These are phyloP conservation scores for Thuja plicata DNA, from an alignment of 83 land plant genomes.

Conservation along the genomic window DNA sequence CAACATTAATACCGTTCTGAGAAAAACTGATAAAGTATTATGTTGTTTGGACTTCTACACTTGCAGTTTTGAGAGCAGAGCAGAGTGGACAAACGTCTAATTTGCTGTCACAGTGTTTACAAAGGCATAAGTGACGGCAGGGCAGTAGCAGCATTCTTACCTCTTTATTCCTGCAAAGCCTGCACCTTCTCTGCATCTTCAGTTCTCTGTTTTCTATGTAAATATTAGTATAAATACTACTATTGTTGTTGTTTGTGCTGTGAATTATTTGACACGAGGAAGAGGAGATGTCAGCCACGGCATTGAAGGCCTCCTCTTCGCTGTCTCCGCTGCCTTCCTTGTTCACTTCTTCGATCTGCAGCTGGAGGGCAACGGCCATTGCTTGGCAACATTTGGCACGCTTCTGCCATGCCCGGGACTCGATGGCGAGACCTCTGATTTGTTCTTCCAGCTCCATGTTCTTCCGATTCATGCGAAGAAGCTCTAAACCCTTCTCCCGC, in stretches of 20 bases:
- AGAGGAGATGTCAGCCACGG: constrained; percentile 33
- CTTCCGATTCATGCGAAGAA: constrained; percentile 51
- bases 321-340: constrained; percentile 92
- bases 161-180: constrained; percentile 59
- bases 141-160: constrained; percentile 76
- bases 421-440: constrained; percentile 42
- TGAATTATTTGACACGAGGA: constrained; percentile 36
- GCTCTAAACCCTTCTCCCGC: constrained; percentile 60
- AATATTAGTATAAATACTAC: background rate
- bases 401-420: constrained; percentile 65
- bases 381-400: constrained; percentile 59
- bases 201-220: constrained; percentile 51
- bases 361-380: constrained; percentile 48
- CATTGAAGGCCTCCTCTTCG: constrained; percentile 74
- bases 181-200: constrained; percentile 55
- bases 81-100: constrained; percentile 65
- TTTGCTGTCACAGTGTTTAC: constrained; percentile 68
- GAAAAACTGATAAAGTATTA: background rate
- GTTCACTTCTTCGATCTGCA: constrained; percentile 59
- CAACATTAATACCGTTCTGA: too few species aligned
- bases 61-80: constrained; percentile 43
- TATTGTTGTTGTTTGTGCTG: background rate
- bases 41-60: constrained; percentile 48
- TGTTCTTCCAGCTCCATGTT: constrained; percentile 63
- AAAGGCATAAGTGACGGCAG: constrained; percentile 80